These are phyloP conservation scores for Boletus eberwhitei DNA, from an alignment of 768 basidiomycete genomes.

Conservation along the genomic window DNA sequence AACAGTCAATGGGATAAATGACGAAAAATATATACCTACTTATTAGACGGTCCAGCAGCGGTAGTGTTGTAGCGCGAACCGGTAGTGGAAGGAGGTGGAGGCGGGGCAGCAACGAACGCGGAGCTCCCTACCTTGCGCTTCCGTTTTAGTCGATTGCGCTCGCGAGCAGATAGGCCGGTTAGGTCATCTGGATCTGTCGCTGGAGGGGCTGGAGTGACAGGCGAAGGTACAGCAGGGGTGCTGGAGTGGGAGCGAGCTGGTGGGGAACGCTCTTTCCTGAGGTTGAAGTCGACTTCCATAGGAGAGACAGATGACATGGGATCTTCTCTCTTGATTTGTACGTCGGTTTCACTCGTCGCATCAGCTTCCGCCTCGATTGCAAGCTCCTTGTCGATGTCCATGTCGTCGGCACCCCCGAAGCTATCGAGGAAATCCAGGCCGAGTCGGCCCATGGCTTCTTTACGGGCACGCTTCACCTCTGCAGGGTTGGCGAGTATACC, in stretches of 20 bases:
- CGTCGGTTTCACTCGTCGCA: slow-evolving; percentile 40
- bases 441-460: slow-evolving; percentile 83
- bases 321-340: slow-evolving; percentile 39
- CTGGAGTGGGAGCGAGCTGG: slow-evolving; percentile 43
- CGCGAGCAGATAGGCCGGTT: slow-evolving; percentile 77
- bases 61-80: slow-evolving; percentile 62
- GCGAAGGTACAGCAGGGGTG: slow-evolving; percentile 47
- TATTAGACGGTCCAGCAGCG: slow-evolving; percentile 55
- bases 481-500: slow-evolving; percentile 69
- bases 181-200: slow-evolving; percentile 42
- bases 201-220: slow-evolving; percentile 40
- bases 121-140: slow-evolving; percentile 87
- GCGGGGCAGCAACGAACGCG: slow-evolving; percentile 73
- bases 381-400: slow-evolving; percentile 84
- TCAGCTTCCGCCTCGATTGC: slow-evolving; percentile 55
- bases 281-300: slow-evolving; percentile 43
- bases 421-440: slow-evolving; percentile 84
- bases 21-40: slow-evolving; percentile 36
- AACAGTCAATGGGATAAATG: slow-evolving; percentile 1
- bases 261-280: slow-evolving; percentile 39
- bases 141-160: slow-evolving; percentile 90
- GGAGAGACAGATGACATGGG: slow-evolving; percentile 34
- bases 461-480: slow-evolving; percentile 84
- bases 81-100: slow-evolving; percentile 52
- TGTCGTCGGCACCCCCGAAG: slow-evolving; percentile 68